Evolutionary conservation across 306 rosid species (phyloP).

Genomic region (Quercus wislizeni): DNA sequence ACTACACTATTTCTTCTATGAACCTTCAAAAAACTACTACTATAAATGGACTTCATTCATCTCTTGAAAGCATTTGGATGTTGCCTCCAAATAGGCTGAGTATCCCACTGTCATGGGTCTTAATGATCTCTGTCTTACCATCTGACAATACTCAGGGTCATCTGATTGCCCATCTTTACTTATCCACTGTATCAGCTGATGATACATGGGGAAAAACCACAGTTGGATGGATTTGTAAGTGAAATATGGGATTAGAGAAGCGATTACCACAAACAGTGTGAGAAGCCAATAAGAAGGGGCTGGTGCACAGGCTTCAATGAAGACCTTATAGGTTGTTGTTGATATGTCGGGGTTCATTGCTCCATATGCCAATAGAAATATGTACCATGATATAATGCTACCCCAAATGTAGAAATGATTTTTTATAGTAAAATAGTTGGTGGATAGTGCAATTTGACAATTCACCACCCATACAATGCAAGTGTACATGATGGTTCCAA

Average conservation of each 20-base stretch:
- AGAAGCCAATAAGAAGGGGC: slow-evolving; percentile 70
- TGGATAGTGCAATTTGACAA: slow-evolving; percentile 88
- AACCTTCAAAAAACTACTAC: neutral
- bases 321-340: slow-evolving; percentile 80
- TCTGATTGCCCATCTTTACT: slow-evolving; percentile 56
- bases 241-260: slow-evolving; percentile 72
- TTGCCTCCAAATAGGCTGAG: slow-evolving; percentile 78
- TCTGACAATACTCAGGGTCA: slow-evolving; percentile 73
- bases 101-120: slow-evolving; percentile 71
- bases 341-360: slow-evolving; percentile 70
- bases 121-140: slow-evolving; percentile 72
- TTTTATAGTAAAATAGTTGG: slow-evolving; percentile 72
- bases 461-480: slow-evolving; percentile 90
- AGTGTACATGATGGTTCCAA: slow-evolving; percentile 79
- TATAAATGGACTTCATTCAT: slow-evolving; percentile 13
- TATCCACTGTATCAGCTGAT: slow-evolving; percentile 89
- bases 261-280: slow-evolving; percentile 52
- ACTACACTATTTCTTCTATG: too few relatives aligned
- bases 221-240: slow-evolving; percentile 57
- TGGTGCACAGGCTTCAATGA: slow-evolving; percentile 84
- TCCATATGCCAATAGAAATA: slow-evolving; percentile 81
- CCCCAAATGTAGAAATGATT: slow-evolving; percentile 94
- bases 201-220: slow-evolving; percentile 77
- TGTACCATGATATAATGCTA: slow-evolving; percentile 65
- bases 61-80: slow-evolving; percentile 49